Evolutionary conservation across 306 rosid genomes (phyloP).

Genomic region (Begonia masoniana): DNA sequence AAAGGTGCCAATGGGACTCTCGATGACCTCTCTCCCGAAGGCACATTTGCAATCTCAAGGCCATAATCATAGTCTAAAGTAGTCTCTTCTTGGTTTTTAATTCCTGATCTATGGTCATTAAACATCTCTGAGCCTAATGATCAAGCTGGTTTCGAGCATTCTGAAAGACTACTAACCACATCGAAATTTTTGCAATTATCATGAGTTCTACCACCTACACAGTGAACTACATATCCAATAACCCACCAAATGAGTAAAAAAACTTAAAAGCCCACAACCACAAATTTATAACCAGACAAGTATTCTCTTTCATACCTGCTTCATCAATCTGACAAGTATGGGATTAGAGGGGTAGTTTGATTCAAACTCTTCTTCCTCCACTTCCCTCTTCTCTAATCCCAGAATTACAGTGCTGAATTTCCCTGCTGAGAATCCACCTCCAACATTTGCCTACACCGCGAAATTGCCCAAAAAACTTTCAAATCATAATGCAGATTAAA

Average conservation of each 20-base stretch:
- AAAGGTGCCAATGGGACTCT: slow-evolving; percentile 68
- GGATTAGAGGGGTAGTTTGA: slow-evolving; percentile 53
- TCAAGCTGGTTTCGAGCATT: slow-evolving; percentile 29
- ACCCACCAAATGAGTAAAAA: too few species aligned
- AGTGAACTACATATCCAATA: too few species aligned
- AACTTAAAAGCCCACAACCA: too few species aligned
- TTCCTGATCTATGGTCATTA: slow-evolving; percentile 31
- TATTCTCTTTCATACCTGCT: slow-evolving; percentile 23
- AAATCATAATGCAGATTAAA: background rate
- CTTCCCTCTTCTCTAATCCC: slow-evolving; percentile 81
- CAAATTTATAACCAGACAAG: too few species aligned
- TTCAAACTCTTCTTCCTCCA: slow-evolving; percentile 47
- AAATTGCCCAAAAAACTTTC: background rate
- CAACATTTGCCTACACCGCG: slow-evolving; percentile 23
- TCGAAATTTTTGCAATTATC: slow-evolving; percentile 77
- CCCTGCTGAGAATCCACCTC: slow-evolving; percentile 88
- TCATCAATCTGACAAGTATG: slow-evolving; percentile 49
- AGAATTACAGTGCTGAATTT: slow-evolving; percentile 68
- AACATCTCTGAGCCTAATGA: slow-evolving; percentile 29
- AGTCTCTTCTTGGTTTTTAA: slow-evolving; percentile 41
- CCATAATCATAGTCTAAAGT: slow-evolving; percentile 57
- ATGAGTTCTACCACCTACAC: slow-evolving; percentile 47
- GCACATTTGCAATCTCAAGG: slow-evolving; percentile 30
- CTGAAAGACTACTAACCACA: slow-evolving; percentile 72
- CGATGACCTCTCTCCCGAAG: slow-evolving; percentile 55